Evolutionary conservation across 768 basidiomycete genomes (phyloP).

Genomic region (Lentinula edodes): DNA sequence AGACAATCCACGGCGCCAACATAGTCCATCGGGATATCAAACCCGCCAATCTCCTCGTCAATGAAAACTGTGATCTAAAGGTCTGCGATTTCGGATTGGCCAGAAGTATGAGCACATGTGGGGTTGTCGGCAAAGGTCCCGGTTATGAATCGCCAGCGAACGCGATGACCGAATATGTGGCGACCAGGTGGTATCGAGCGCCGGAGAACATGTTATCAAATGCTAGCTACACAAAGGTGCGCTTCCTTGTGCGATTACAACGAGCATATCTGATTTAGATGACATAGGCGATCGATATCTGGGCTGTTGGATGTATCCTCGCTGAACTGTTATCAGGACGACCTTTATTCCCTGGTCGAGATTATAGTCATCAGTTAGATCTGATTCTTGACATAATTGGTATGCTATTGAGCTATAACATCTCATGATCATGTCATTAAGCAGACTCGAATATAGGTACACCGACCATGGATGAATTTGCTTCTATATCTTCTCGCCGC

Average conservation of each 20-base stretch:
- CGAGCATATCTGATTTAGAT: constrained; percentile 1
- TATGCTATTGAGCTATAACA: constrained; percentile 8
- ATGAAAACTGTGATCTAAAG: constrained; percentile 95
- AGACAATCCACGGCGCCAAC: constrained; percentile 93
- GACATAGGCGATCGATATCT: constrained; percentile 73
- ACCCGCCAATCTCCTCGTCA: constrained; percentile 85
- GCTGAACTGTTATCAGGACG: constrained; percentile 97
- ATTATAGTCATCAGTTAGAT: constrained; percentile 94
- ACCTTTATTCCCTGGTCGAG: constrained; percentile 96
- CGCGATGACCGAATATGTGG: constrained; percentile 98
- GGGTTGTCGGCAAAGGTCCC: constrained; percentile 75
- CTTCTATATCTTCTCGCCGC: constrained; percentile 90
- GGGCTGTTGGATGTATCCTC: constrained; percentile 84
- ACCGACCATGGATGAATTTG: constrained; percentile 95
- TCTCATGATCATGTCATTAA: neutral
- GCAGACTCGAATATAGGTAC: constrained; percentile 31
- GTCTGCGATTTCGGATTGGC: constrained; percentile 95
- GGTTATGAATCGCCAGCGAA: constrained; percentile 60
- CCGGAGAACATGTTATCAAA: constrained; percentile 99
- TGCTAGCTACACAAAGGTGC: constrained; percentile 92
- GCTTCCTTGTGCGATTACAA: constrained; percentile 10
- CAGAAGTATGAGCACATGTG: constrained; percentile 78
- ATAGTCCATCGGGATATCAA: constrained; percentile 97
- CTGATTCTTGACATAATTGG: constrained; percentile 96
- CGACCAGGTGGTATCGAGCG: constrained; percentile 97